Evolutionary conservation across 2,329 filamentous ascomycete species (phyloP).

Genomic region (Ascochyta clinopodiicola): DNA sequence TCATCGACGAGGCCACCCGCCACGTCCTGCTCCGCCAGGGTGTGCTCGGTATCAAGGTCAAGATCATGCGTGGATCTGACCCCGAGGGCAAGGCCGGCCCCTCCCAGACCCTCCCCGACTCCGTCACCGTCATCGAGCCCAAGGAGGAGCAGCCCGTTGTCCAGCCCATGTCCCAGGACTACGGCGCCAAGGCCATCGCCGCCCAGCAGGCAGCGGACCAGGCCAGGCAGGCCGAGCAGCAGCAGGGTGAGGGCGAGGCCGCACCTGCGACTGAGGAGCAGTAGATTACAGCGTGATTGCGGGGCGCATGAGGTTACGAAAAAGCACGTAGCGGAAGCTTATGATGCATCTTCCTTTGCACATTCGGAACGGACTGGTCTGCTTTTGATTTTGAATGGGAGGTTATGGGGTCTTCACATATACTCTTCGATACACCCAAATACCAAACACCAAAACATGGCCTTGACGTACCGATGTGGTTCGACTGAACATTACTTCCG

Average conservation of each 20-base stretch:
- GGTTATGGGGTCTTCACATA: constrained; percentile 39
- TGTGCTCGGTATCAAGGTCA: constrained; percentile 99
- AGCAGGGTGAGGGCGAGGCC: constrained; percentile 58
- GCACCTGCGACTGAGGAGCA: constrained; percentile 44
- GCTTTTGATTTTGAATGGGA: constrained; percentile 33
- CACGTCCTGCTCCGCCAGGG: constrained; percentile 99
- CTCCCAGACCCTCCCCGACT: constrained; percentile 96
- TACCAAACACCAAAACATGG: constrained; percentile 35
- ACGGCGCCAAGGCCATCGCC: constrained; percentile 86
- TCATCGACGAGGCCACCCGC: constrained; percentile 97
- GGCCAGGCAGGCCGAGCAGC: constrained; percentile 65
- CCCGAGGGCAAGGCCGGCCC: constrained; percentile 98
- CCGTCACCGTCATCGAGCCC: constrained; percentile 99
- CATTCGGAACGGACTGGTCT: constrained; percentile 38
- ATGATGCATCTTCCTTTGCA: constrained; percentile 43
- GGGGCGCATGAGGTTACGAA: constrained; percentile 41
- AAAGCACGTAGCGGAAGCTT: constrained; percentile 37
- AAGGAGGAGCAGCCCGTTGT: constrained; percentile 98
- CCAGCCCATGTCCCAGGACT: constrained; percentile 97
- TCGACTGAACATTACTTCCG: background rate
- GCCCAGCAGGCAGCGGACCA: constrained; percentile 71
- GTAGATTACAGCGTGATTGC: constrained; percentile 30
- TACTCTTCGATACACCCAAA: constrained; percentile 43
- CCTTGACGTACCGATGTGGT: constrained; percentile 29
- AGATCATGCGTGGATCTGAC: constrained; percentile 99